Evolutionary conservation across 768 basidiomycete species (phyloP).

Genomic region (Podaxis pistillaris): DNA sequence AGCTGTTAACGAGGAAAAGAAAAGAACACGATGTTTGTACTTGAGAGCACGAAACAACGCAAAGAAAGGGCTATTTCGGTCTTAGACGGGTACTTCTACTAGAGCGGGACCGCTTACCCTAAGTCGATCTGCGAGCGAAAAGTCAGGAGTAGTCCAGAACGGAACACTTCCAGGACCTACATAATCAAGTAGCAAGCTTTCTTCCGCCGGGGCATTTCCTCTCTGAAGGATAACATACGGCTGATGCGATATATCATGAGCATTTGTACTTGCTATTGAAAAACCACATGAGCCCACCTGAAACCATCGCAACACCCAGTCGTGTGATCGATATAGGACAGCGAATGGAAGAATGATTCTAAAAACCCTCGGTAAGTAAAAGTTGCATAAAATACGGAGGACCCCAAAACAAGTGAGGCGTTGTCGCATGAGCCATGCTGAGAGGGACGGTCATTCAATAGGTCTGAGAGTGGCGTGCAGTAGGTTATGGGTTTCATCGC

Average conservation of each 20-base stretch:
- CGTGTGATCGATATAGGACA: slow-evolving; percentile 47
- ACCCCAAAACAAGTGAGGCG: background rate
- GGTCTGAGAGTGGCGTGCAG: background rate
- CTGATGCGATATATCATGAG: slow-evolving; percentile 30
- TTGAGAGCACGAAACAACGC: slow-evolving; percentile 43
- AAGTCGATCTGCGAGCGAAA: slow-evolving; percentile 34
- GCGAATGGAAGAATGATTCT: slow-evolving; percentile 50
- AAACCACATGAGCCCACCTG: slow-evolving; percentile 41
- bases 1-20: slow-evolving; percentile 50
- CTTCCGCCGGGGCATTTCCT: slow-evolving; percentile 52
- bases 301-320: slow-evolving; percentile 54
- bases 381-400: background rate
- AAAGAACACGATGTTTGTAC: slow-evolving; percentile 54
- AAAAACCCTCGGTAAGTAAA: background rate
- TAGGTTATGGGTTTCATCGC: background rate
- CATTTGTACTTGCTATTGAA: background rate
- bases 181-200: slow-evolving; percentile 66
- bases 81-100: background rate
- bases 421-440: background rate
- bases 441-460: background rate
- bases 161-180: slow-evolving; percentile 30
- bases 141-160: background rate
- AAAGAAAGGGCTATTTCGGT: slow-evolving; percentile 37
- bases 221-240: slow-evolving; percentile 59
- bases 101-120: slow-evolving; percentile 30